Base-by-base conservation (phyloP, 2,329 filamentous ascomycete species). In the Fusarium odoratissimum region DNA sequence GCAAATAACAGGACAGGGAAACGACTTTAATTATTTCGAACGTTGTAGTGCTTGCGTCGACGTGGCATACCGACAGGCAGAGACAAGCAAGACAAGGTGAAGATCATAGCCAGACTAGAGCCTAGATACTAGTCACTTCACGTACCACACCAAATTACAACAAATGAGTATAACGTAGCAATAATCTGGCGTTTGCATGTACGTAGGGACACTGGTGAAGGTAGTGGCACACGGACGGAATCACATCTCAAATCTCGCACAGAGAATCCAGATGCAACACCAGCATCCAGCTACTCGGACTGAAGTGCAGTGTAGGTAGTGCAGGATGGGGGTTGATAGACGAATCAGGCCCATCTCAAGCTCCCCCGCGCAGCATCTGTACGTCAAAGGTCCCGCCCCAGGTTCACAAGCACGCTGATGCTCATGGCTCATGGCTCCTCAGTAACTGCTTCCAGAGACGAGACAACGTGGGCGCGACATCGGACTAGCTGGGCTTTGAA, bases 401-500 rank as follows among this genome's bases (percentile, higher is more conserved):
- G 69, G 67, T 60, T 65, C 65, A 57, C 48, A 28, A 60, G 55
- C 60, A 62, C 60, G 63, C 65, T 40, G 23, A n/a, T 52, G 49
- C 49, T 52, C 49, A 52, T 52, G 51, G 63, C 66, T 63, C 52
- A 75, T 72, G 67, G 69, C 59, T 58, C 60, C 52, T 67, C 49
- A 21, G 17, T 38, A 33, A 33, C 49, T 40, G 25, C 46, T 57
- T 37, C 28, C 56, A 14, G 59, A 75, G 75, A 63, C 51, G 49
- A 62, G 46, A 46, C 60, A 70, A 70, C 60, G 64, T 62, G 68
- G 69, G 76, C 72, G 79, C 78, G 78, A 81, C 76, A 81, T 80
- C 79, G 79, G 79, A 73, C 64, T 51, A 56, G 55, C 60, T 67
- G 70, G 74, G 65, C 72, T 78, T 80, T 74, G 77, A 75, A 80